Percentiles rank a stretch among this genome's conserved stretches.
Evolutionary conservation across 441 rosid genomes (phyloP).

Genomic region (Populus hybrid): DNA sequence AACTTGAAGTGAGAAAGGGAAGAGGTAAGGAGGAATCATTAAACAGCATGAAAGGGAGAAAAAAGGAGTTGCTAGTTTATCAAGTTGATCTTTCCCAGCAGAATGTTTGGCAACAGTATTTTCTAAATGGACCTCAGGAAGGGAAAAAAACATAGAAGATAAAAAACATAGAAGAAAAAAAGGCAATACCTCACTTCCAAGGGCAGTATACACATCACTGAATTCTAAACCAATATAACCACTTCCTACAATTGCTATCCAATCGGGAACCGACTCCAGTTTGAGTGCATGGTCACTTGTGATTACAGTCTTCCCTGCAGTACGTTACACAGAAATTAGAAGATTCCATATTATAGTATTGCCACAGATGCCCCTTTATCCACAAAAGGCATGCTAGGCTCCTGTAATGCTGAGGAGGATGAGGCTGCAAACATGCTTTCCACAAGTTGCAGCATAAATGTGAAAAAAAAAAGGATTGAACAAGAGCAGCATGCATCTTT

Average conservation of each 20-base stretch:
- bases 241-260: constrained; percentile 98
- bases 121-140: neutral
- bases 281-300: constrained; percentile 98
- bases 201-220: constrained; percentile 98
- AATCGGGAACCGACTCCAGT: constrained; percentile 88
- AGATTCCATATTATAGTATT: constrained; percentile 11
- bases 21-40: neutral
- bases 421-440: neutral
- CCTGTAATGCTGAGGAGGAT: neutral
- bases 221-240: constrained; percentile 99
- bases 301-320: constrained; percentile 93
- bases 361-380: neutral
- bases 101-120: neutral
- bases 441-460: neutral
- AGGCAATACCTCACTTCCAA: constrained; percentile 86
- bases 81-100: neutral
- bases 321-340: constrained; percentile 11
- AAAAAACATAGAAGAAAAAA: neutral
- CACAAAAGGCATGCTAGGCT: neutral
- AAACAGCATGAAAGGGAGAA: neutral
- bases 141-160: neutral
- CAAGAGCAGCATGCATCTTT: neutral
- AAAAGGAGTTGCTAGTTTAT: neutral
- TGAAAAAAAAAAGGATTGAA: neutral
- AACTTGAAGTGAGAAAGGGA: neutral